Conservation (phyloP, 192 early-diverging fungal genomes). For the Gryganskiella cystojenkinii region DNA sequence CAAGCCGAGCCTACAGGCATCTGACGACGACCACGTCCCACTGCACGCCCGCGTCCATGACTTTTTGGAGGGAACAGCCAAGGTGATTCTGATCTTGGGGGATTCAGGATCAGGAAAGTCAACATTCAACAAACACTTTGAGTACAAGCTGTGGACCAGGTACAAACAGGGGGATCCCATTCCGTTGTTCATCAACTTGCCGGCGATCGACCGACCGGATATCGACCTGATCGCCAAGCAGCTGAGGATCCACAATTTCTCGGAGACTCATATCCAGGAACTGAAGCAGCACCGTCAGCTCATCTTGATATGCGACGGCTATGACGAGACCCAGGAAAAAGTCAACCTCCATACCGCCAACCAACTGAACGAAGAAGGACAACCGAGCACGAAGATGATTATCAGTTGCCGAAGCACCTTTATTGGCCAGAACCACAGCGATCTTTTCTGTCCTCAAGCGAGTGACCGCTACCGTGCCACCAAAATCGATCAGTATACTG, state of each 20-base stretch:
- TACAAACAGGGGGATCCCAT: neutral
- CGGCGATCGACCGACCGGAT: neutral
- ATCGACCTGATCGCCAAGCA: neutral
- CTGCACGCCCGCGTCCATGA: neutral
- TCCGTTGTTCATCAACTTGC: neutral
- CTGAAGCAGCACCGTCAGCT: neutral
- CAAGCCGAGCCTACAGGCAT: neutral
- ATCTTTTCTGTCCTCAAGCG: neutral
- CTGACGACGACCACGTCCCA: neutral
- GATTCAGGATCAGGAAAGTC: slow-evolving; percentile 16
- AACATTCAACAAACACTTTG: neutral
- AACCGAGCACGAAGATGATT: neutral
- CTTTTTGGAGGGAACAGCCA: neutral
- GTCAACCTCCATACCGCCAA: neutral
- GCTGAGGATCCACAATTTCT: neutral
- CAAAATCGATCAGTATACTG: neutral
- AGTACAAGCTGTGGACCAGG: neutral
- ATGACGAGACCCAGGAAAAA: neutral
- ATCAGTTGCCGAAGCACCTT: neutral
- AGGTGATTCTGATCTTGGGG: neutral
- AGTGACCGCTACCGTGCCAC: neutral
- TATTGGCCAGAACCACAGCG: neutral
- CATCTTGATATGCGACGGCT: neutral
- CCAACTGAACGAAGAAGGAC: neutral
- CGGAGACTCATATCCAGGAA: neutral